phyloP scores from a whole-genome alignment of 2,329 filamentous ascomycete species.

The Fusarium coffeatum region DNA sequence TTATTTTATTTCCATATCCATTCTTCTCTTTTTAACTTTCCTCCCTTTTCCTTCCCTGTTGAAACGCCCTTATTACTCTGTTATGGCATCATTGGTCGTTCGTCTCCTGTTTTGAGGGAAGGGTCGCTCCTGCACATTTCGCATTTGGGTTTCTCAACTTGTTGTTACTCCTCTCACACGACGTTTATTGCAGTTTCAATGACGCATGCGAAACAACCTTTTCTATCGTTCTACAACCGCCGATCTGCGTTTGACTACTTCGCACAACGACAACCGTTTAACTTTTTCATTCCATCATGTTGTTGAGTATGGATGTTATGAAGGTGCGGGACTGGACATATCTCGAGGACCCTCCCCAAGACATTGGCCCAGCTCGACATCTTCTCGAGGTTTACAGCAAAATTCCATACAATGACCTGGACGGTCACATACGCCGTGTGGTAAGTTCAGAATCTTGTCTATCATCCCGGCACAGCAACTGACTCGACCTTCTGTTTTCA shows the following conservation, averaged over 20 bases:
- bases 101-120: constrained; percentile 25
- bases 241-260: constrained; percentile 2
- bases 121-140: constrained; percentile 12
- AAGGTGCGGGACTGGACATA: constrained; percentile 55
- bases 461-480: constrained; percentile 6
- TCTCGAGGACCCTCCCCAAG: constrained; percentile 52
- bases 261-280: constrained; percentile 2
- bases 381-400: constrained; percentile 55
- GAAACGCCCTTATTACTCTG: constrained; percentile 11
- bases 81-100: constrained; percentile 22
- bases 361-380: constrained; percentile 52
- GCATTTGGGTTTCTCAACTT: constrained; percentile 6
- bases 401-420: constrained; percentile 51
- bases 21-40: constrained; percentile 3
- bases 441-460: constrained; percentile 43
- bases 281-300: constrained; percentile 30
- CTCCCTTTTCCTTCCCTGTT: constrained; percentile 15
- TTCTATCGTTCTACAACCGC: constrained; percentile 7
- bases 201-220: constrained; percentile 21
- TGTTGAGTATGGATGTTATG: constrained; percentile 50
- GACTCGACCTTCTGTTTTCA: constrained; percentile 39
- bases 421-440: constrained; percentile 52
- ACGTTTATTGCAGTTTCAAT: constrained; percentile 29
- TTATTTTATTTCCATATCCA: not conserved
- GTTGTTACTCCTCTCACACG: constrained; percentile 13